Evolutionary conservation across 805 yeast species (phyloP).

Genomic region (Candida takata): DNA sequence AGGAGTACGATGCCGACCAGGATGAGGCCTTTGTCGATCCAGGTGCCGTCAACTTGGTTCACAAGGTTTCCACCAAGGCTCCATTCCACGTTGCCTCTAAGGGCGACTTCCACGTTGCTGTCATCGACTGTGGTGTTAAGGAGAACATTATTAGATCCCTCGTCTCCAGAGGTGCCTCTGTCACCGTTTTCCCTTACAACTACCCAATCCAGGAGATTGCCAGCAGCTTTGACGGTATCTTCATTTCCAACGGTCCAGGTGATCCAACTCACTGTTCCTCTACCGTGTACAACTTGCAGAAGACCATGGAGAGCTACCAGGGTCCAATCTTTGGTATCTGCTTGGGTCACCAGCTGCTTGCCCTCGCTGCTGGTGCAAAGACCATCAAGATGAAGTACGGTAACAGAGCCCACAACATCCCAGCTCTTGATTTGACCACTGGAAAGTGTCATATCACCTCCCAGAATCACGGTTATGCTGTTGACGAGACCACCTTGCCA

Average conservation of each 20-base stretch:
- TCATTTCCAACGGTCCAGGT: conserved; percentile 95
- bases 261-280: conserved; percentile 87
- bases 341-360: conserved; percentile 93
- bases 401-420: conserved; percentile 98
- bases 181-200: conserved; percentile 95
- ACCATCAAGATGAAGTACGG: conserved; percentile 94
- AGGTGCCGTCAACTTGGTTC: conserved; percentile 80
- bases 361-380: conserved; percentile 90
- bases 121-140: conserved; percentile 96
- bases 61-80: conserved; percentile 89
- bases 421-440: conserved; percentile 82
- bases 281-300: conserved; percentile 68
- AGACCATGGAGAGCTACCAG: conserved; percentile 56
- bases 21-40: conserved; percentile 91
- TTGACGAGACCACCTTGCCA: conserved; percentile 72
- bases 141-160: conserved; percentile 93
- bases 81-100: conserved; percentile 82
- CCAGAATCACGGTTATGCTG: conserved; percentile 98
- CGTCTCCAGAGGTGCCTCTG: conserved; percentile 90
- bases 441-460: conserved; percentile 97
- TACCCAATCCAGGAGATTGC: conserved; percentile 90
- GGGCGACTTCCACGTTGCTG: conserved; percentile 74
- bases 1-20: conserved; percentile 85
- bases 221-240: conserved; percentile 87
- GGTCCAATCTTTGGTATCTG: conserved; percentile 97